Percentiles rank a stretch among this genome's conserved stretches.
phyloP scores from a whole-genome alignment of 2,329 filamentous ascomycete genomes.

The Fusarium sp. region DNA sequence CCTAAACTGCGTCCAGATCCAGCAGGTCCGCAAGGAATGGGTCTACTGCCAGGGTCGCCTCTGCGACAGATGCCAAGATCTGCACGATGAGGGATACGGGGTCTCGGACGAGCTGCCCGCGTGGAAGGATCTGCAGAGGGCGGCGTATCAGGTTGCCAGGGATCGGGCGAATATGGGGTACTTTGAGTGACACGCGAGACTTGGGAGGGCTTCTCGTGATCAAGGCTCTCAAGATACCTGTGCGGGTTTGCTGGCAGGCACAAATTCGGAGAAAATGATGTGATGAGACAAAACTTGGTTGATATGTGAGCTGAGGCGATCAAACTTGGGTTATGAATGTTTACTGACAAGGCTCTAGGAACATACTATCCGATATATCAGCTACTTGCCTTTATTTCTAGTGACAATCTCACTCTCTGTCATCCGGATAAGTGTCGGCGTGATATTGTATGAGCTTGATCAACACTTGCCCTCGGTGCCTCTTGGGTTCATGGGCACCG shows the following conservation, averaged over 20 bases:
- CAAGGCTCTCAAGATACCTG: neutral
- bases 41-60: conserved; percentile 15
- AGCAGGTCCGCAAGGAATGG: conserved; percentile 29
- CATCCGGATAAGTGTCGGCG: neutral
- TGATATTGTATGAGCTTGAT: neutral
- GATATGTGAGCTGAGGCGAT: neutral
- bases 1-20: conserved; percentile 19
- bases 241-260: neutral
- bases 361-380: neutral
- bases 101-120: neutral
- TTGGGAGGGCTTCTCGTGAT: neutral
- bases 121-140: conserved; percentile 20
- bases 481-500: neutral
- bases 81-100: neutral
- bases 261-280: neutral
- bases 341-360: neutral
- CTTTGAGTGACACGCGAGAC: neutral
- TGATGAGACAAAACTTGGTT: neutral
- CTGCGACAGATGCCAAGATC: conserved; percentile 6
- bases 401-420: neutral
- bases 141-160: conserved; percentile 22
- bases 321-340: neutral
- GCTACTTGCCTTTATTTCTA: neutral
- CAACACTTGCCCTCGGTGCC: neutral
- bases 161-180: conserved; percentile 3